Conservation (phyloP, 192 early-diverging fungal genomes). For the Geosiphon pyriformis region DNA sequence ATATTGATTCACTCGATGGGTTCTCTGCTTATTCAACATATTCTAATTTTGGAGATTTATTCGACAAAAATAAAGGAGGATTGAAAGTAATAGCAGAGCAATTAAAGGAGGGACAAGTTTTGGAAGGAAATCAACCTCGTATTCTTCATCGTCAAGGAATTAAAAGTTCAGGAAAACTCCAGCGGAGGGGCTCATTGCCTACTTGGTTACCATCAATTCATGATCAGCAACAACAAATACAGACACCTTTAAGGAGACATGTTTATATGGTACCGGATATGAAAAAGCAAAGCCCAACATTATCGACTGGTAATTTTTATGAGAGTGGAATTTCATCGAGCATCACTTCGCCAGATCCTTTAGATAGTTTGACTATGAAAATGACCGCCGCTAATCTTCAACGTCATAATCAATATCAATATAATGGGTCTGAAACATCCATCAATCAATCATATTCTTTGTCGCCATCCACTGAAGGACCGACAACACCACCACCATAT, state of each 20-base stretch:
- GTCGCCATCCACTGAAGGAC: slow-evolving; percentile 20
- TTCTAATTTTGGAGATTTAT: slow-evolving; percentile 24
- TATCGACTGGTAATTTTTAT: neutral
- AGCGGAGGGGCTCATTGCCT: slow-evolving; percentile 17
- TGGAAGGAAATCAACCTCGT: slow-evolving; percentile 9
- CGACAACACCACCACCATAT: too few species aligned
- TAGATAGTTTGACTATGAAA: neutral
- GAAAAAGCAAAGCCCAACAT: too few species aligned
- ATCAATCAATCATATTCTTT: slow-evolving; percentile 7
- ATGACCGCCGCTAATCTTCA: slow-evolving; percentile 20
- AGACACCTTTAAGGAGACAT: neutral
- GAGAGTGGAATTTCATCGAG: neutral
- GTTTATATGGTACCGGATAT: neutral
- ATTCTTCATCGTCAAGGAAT: slow-evolving; percentile 21
- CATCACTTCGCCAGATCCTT: neutral
- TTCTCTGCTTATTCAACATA: slow-evolving; percentile 8
- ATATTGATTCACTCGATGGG: slow-evolving; percentile 21
- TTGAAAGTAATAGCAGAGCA: slow-evolving; percentile 20
- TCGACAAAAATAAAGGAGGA: slow-evolving; percentile 21
- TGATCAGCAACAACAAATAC: neutral
- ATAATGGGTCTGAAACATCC: neutral
- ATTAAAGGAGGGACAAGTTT: neutral
- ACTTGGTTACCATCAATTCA: slow-evolving; percentile 17
- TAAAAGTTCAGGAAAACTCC: slow-evolving; percentile 2
- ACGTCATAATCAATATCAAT: slow-evolving; percentile 16